Conservation (phyloP, 208 protist species). For the Leishmania turanica region DNA sequence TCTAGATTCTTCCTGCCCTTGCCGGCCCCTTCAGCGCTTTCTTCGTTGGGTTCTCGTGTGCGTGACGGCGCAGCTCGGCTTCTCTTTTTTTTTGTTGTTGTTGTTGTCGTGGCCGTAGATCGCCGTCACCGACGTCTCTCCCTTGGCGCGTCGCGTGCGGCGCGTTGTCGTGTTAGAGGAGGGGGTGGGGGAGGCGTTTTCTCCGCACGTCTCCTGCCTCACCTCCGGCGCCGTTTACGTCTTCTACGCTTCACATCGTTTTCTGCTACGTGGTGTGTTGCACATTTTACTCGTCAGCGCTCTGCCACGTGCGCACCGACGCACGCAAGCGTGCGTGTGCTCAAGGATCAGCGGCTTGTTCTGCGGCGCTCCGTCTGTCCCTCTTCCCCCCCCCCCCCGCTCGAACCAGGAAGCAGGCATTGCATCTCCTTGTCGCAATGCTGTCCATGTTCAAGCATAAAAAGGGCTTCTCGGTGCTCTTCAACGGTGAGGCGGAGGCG, state of each 20-base stretch:
- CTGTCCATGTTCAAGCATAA: constrained; percentile 75
- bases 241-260: not conserved
- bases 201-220: not conserved
- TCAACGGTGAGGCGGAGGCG: constrained; percentile 21
- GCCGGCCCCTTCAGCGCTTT: not conserved
- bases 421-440: constrained; percentile 27
- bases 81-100: too few relatives aligned
- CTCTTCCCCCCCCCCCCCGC: not conserved
- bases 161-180: not conserved
- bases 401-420: not conserved
- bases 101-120: not conserved
- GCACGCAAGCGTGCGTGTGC: not conserved
- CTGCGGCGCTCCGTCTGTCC: too few relatives aligned
- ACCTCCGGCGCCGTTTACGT: not conserved
- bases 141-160: not conserved
- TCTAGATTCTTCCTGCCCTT: not conserved
- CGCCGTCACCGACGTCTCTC: not conserved
- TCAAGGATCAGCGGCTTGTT: not conserved
- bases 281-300: not conserved
- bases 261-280: not conserved
- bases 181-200: not conserved
- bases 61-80: not conserved
- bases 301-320: not conserved
- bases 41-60: not conserved
- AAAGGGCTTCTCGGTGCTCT: constrained; percentile 65